These are phyloP conservation scores for Lagerstroemia speciosa DNA, from an alignment of 345 rosid species.

Conservation along the genomic window DNA sequence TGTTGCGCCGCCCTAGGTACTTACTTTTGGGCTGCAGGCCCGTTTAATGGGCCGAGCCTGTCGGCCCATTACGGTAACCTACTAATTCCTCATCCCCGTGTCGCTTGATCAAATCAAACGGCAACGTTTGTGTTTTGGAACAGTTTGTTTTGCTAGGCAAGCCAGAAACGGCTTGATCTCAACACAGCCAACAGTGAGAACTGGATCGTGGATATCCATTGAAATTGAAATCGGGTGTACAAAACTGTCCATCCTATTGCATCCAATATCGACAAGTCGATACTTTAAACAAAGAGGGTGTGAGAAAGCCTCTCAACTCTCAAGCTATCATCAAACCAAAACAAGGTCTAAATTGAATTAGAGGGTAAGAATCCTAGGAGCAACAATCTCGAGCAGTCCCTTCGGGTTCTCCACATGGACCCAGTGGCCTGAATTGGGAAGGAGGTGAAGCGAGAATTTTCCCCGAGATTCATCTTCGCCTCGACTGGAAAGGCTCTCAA, in stretches of 20 bases:
- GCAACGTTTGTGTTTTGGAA: neutral
- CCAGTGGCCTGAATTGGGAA: slow-evolving; percentile 91
- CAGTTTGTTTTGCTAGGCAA: neutral
- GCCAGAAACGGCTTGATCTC: neutral
- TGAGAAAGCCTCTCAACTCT: too few species aligned
- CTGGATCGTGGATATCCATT: neutral
- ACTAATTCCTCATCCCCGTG: neutral
- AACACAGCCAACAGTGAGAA: neutral
- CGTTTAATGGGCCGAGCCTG: neutral
- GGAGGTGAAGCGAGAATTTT: slow-evolving; percentile 42
- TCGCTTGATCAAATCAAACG: too few species aligned
- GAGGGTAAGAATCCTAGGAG: slow-evolving; percentile 33
- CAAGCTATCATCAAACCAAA: neutral
- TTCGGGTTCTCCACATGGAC: slow-evolving; percentile 89
- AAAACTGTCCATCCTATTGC: neutral
- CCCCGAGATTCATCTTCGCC: slow-evolving; percentile 38
- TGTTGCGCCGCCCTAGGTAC: too few species aligned
- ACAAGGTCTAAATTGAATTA: neutral
- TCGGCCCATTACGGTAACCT: neutral
- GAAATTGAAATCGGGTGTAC: neutral
- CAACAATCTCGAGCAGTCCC: slow-evolving; percentile 70
- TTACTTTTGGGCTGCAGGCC: too few species aligned
- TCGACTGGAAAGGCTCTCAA: slow-evolving; percentile 39
- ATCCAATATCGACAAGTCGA: neutral
- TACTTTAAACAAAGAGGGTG: neutral